phyloP scores from a whole-genome alignment of 2,329 filamentous ascomycete genomes.

The Penicillium sp. region DNA sequence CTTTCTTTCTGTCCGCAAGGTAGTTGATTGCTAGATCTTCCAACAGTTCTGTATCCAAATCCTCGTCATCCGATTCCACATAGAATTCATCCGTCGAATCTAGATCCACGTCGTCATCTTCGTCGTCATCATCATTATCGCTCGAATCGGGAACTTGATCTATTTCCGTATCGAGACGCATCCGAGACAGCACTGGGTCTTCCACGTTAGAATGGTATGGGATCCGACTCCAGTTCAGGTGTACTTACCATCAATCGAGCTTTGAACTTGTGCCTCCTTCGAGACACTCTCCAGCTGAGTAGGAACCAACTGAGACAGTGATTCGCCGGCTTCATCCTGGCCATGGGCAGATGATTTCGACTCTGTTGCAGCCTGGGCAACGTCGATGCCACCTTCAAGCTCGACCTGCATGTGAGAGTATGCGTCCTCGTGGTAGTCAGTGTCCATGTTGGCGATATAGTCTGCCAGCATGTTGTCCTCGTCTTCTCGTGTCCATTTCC shows the following conservation, averaged over 20 bases:
- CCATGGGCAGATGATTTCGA: constrained; percentile 4
- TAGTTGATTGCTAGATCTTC: constrained; percentile 47
- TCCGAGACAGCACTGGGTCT: constrained; percentile 29
- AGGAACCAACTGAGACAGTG: background rate
- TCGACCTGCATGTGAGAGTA: constrained; percentile 6
- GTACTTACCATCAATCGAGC: constrained; percentile 25
- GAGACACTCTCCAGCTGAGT: background rate
- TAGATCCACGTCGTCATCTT: constrained; percentile 13
- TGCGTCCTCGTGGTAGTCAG: constrained; percentile 33
- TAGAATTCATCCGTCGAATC: constrained; percentile 17
- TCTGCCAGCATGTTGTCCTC: constrained; percentile 53
- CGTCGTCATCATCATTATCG: constrained; percentile 4
- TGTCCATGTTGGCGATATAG: constrained; percentile 49
- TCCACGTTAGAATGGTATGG: constrained; percentile 3
- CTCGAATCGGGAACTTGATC: constrained; percentile 16
- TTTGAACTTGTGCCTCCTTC: constrained; percentile 21
- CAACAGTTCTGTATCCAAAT: constrained; percentile 53
- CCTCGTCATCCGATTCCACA: constrained; percentile 17
- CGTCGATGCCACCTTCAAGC: constrained; percentile 17
- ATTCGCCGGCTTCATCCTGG: background rate
- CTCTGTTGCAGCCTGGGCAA: constrained; percentile 10
- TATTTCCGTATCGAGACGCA: constrained; percentile 24
- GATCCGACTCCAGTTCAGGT: background rate
- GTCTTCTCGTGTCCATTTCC: constrained; percentile 49
- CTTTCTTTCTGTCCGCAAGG: constrained; percentile 60